A percentile compares a stretch with the other conserved stretches of the same genome.
phyloP scores from a whole-genome alignment of 2,329 filamentous ascomycete genomes.

The Onygenales sp. region DNA sequence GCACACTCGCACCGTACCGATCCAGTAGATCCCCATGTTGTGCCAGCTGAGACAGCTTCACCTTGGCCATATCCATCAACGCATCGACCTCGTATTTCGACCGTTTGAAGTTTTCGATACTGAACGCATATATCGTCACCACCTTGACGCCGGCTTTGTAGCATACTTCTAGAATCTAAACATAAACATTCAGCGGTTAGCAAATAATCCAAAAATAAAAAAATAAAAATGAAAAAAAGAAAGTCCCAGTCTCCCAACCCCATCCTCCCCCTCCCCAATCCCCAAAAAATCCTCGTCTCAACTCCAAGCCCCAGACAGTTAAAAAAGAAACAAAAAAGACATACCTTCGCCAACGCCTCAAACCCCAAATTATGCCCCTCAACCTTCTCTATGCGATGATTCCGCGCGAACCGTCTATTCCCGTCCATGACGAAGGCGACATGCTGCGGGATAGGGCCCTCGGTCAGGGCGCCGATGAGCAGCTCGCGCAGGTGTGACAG shows the following conservation, averaged over 20 bases:
- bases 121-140: constrained; percentile 96
- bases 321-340: constrained; percentile 18
- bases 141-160: constrained; percentile 96
- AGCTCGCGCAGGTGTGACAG: constrained; percentile 69
- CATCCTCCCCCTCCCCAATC: background rate
- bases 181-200: constrained; percentile 2
- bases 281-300: background rate
- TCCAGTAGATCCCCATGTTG: constrained; percentile 91
- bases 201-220: background rate
- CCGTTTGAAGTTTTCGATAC: constrained; percentile 97
- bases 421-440: constrained; percentile 99
- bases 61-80: constrained; percentile 94
- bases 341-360: constrained; percentile 78
- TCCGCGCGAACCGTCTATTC: constrained; percentile 83
- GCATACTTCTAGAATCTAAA: constrained; percentile 85
- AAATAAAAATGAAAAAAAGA: background rate
- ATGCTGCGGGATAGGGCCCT: constrained; percentile 88
- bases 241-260: background rate
- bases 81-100: constrained; percentile 95
- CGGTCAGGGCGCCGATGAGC: constrained; percentile 76
- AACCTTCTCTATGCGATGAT: constrained; percentile 87
- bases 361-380: constrained; percentile 95
- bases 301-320: background rate
- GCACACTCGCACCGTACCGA: constrained; percentile 79
- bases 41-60: constrained; percentile 82